phyloP scores from a whole-genome alignment of 352 stramenopile genomes.

The Phytophthora colocasiae region DNA sequence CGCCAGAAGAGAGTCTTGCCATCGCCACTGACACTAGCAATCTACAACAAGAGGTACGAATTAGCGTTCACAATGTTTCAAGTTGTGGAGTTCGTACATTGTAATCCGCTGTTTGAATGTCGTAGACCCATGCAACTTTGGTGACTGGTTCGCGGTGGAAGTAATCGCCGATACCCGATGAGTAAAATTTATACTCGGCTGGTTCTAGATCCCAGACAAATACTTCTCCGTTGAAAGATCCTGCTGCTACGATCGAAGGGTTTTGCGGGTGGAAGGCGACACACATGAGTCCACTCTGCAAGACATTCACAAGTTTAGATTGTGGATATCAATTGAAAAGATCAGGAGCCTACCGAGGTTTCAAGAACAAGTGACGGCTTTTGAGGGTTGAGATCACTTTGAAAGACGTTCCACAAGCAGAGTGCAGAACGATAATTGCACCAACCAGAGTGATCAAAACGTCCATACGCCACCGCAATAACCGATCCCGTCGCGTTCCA shows the following conservation, averaged over 20 bases:
- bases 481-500: constrained; percentile 89
- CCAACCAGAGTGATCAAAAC: constrained; percentile 88
- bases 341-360: constrained; percentile 55
- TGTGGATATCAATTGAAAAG: constrained; percentile 3
- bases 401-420: constrained; percentile 89
- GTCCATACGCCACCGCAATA: constrained; percentile 84
- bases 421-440: constrained; percentile 89
- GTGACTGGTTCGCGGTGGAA: constrained; percentile 90
- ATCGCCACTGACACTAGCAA: constrained; percentile 83
- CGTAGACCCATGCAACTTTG: constrained; percentile 84
- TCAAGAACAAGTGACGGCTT: constrained; percentile 82
- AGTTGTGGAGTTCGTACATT: constrained; percentile 43
- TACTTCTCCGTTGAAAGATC: constrained; percentile 90
- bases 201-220: constrained; percentile 81
- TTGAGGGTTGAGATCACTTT: constrained; percentile 68
- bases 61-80: not conserved
- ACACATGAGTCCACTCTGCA: constrained; percentile 88
- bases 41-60: constrained; percentile 22
- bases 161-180: constrained; percentile 89
- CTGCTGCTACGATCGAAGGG: constrained; percentile 81
- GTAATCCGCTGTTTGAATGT: constrained; percentile 75
- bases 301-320: not conserved
- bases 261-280: constrained; percentile 87
- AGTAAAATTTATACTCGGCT: constrained; percentile 70
- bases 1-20: constrained; percentile 90